Evolutionary conservation across 768 basidiomycete genomes (phyloP), one percentile per base, ranked within the genome.

Genomic region (Boletellus emodensis): DNA sequence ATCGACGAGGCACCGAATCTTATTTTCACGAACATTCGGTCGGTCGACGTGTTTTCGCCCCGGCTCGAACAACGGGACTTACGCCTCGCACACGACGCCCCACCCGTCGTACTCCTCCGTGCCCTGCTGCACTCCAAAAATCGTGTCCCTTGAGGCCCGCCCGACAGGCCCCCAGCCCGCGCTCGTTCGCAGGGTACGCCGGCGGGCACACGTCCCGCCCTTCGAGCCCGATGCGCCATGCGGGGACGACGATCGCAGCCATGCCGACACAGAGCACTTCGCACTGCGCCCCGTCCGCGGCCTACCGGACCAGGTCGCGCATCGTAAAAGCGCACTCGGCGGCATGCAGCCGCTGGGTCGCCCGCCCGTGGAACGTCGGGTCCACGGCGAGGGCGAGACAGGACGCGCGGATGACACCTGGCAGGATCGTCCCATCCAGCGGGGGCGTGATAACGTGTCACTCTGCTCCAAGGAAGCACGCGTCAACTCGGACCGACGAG

Each of bases 201-300:
- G 85, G 87, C 34, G 91, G 75, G 26, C 66, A 67, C 38, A 89
- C 72, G 48, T 85, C 83, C 59, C 78, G 72, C 17, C 81, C 83
- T 30, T 81, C 72, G 64, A 83, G 89, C 14, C 90, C 92, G 59
- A 94, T 85, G 46, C 76, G 79, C 54, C 85, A 76, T 0, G 87
- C 79, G 3, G 85, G 78, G 24, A 78, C 84, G 46, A 93, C 84
- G 49, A 91, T 80, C 28, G 81, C 89, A 7, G 90, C 91, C 0
- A 86, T 90, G 64, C 94, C 94, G 28, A 88, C 79, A 40, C 87
- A 87, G 61, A 97, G 90, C 13, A 89, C 75, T 67, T 97, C 95
- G 18, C 85, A 75, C 10, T 96, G 76, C 12, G 69, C 72, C 11
- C 86, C 89, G n/a, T 79, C 69, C 49, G 76, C 60, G 9, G 79